Percentiles rank a stretch among this genome's conserved stretches.
Conservation (phyloP, 441 rosid species). For the Gossypium schwendimanii region DNA sequence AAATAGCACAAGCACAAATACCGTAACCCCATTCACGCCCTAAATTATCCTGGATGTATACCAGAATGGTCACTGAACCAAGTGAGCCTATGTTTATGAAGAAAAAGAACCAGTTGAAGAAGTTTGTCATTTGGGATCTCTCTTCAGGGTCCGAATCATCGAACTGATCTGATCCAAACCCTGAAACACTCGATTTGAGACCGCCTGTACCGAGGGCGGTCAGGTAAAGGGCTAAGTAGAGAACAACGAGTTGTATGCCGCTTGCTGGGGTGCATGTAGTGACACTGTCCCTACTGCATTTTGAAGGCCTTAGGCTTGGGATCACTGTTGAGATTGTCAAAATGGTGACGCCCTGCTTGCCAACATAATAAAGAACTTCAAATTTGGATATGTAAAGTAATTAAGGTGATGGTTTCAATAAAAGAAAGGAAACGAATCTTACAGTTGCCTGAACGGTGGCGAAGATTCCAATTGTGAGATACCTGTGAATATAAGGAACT, state of each 20-base stretch:
- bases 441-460: slow-evolving; percentile 80
- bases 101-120: slow-evolving; percentile 89
- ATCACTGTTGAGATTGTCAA: slow-evolving; percentile 70
- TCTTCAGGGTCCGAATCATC: slow-evolving; percentile 60
- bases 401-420: neutral
- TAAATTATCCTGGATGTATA: slow-evolving; percentile 75
- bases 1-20: slow-evolving; percentile 59
- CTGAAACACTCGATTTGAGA: slow-evolving; percentile 83
- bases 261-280: slow-evolving; percentile 50
- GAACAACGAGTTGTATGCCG: slow-evolving; percentile 46
- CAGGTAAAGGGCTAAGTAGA: slow-evolving; percentile 64
- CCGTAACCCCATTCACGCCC: slow-evolving; percentile 91
- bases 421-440: slow-evolving; percentile 13
- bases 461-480: slow-evolving; percentile 80
- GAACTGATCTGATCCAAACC: slow-evolving; percentile 87
- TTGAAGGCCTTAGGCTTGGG: slow-evolving; percentile 77
- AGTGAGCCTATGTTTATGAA: slow-evolving; percentile 77
- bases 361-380: neutral
- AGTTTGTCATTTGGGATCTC: slow-evolving; percentile 52
- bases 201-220: slow-evolving; percentile 89
- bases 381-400: neutral
- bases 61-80: slow-evolving; percentile 74
- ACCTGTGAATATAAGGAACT: slow-evolving; percentile 39
- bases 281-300: slow-evolving; percentile 31
- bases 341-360: slow-evolving; percentile 60